Evolutionary conservation across 257 asterid genomes (phyloP), one percentile per base, ranked within the genome.

Genomic region (Leonotis leonurus): DNA sequence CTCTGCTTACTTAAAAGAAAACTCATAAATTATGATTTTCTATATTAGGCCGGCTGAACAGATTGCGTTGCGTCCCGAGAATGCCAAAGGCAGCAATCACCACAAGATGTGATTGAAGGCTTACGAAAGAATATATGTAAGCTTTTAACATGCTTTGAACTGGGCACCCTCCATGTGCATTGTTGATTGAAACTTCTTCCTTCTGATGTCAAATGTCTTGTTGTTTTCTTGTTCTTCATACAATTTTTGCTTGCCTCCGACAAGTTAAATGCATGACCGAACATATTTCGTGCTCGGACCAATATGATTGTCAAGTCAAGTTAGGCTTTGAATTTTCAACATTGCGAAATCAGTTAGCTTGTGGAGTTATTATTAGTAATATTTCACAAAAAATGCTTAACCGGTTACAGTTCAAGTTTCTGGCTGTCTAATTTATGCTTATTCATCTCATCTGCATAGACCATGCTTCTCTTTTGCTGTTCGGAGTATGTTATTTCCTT

Each of bases 261-360:
- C 27, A 35, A n/a, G 6, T 14, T 56, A 35, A 11, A 55, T 36
- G 8, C 49, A 41, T 16, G 8, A 41, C 10, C 20, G 1, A 41
- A 14, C 10, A 41, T 41, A 14, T 11, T 41, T 21, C 14, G 10
- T 41, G 49, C 10, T 14, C 8, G 22, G 10, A 41, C 14, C 49
- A 6, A 44, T 1, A 44, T 17, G 26, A 18, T 18, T 44, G 25
- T 44, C 26, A 44, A 44, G 25, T 44, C 26, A 44, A 44, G 11
- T 63, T 63, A 64, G 65, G 75, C 55, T 49, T 17, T 37, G 39
- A 14, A 13, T 46, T 46, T 26, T 37, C 59, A n/a, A 22, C 43
- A 35, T 44, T 70, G 35, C 48, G 30, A 9, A 12, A 25, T 48
- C 10, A 49, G 48, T 37, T 48, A 68, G 53, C 55, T 10, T 21